Evolutionary conservation across 495 filamentous ascomycete species (phyloP).

Genomic region (Pseudoneurospora amorphoporcata): DNA sequence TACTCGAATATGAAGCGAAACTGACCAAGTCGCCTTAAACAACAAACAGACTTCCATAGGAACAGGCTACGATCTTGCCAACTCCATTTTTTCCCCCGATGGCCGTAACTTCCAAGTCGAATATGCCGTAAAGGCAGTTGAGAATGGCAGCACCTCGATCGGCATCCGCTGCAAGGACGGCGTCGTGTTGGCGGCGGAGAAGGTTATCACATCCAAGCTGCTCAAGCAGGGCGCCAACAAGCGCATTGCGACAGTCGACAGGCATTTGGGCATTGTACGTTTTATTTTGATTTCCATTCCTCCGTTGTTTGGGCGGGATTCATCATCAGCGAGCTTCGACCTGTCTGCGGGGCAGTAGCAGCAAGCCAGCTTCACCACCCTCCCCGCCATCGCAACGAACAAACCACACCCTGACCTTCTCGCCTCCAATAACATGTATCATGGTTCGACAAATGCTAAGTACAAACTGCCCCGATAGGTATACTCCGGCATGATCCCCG

Average conservation of each 20-base stretch:
- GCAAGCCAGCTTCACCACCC: neutral
- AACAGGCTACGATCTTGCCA: slow-evolving; percentile 97
- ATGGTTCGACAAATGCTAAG: neutral
- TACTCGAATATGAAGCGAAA: neutral
- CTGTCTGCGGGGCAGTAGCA: neutral
- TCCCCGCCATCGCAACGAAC: neutral
- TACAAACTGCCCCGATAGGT: slow-evolving; percentile 44
- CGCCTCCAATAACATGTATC: neutral
- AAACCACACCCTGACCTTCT: neutral
- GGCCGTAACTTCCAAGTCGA: slow-evolving; percentile 99
- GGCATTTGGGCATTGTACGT: slow-evolving; percentile 85
- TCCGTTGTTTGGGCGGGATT: neutral
- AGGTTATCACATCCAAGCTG: slow-evolving; percentile 89
- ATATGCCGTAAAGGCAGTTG: slow-evolving; percentile 96
- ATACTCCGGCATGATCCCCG: slow-evolving; percentile 84
- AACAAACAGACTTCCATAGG: slow-evolving; percentile 85
- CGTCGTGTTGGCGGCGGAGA: slow-evolving; percentile 92
- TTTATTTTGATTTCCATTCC: neutral
- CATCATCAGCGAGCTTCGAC: neutral
- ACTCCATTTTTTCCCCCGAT: slow-evolving; percentile 98
- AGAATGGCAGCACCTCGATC: slow-evolving; percentile 94
- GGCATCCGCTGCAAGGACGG: slow-evolving; percentile 97
- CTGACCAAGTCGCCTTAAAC: neutral
- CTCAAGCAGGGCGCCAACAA: slow-evolving; percentile 91
- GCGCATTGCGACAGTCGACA: slow-evolving; percentile 88